Percentiles rank a stretch among this genome's conserved stretches.
Evolutionary conservation across 495 filamentous ascomycete species (phyloP).

Genomic region (Penicillium subrubescens): DNA sequence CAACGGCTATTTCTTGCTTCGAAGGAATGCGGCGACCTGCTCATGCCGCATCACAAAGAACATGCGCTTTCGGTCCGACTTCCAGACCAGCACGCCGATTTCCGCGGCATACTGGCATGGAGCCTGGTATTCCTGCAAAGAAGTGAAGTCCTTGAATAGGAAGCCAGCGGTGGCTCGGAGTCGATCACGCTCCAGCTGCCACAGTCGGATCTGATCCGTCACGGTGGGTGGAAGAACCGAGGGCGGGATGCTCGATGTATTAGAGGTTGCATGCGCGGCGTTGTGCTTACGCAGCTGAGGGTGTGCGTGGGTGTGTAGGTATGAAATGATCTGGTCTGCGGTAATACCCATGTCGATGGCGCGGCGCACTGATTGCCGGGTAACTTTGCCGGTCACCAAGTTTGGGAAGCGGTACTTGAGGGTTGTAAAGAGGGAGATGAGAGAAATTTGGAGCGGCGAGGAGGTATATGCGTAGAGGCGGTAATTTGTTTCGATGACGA

Average conservation of each 20-base stretch:
- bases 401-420: conserved; percentile 88
- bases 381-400: conserved; percentile 86
- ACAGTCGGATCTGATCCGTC: conserved; percentile 94
- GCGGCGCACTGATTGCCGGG: conserved; percentile 78
- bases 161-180: conserved; percentile 82
- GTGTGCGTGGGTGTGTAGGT: conserved; percentile 87
- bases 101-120: conserved; percentile 81
- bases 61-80: conserved; percentile 70
- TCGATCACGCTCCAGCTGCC: conserved; percentile 95
- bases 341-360: conserved; percentile 93
- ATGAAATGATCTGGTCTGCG: conserved; percentile 87
- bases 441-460: conserved; percentile 88
- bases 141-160: conserved; percentile 86
- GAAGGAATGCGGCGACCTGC: conserved; percentile 78
- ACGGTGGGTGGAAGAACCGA: conserved; percentile 90
- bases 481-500: conserved; percentile 99
- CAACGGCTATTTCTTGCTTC: conserved; percentile 50
- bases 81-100: conserved; percentile 90
- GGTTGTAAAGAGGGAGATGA: conserved; percentile 85
- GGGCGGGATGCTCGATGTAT: conserved; percentile 35
- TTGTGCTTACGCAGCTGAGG: conserved; percentile 79
- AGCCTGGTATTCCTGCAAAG: conserved; percentile 72
- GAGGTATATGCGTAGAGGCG: conserved; percentile 95
- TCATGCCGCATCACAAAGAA: conserved; percentile 89
- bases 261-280: conserved; percentile 46